Conservation (phyloP, 2,329 filamentous ascomycete genomes). For the Endocalyx cinctus region DNA sequence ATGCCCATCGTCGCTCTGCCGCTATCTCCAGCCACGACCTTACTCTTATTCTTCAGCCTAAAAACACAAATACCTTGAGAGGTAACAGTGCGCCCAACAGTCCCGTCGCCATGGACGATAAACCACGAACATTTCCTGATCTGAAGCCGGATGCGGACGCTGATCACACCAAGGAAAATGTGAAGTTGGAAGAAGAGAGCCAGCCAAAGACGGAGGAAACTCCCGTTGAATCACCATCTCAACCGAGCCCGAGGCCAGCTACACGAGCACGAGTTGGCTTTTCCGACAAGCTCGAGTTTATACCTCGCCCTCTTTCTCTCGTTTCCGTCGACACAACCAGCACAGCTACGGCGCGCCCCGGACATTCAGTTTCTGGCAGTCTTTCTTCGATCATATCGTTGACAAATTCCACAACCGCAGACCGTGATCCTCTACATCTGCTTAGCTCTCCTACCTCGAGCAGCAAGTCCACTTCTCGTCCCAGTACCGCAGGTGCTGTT, state of each 20-base stretch:
- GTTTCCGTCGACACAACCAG: constrained; percentile 82
- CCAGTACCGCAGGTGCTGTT: constrained; percentile 68
- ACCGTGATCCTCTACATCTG: constrained; percentile 33
- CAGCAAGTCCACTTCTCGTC: constrained; percentile 47
- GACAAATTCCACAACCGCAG: constrained; percentile 39
- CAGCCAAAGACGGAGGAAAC: constrained; percentile 23
- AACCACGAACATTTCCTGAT: constrained; percentile 20
- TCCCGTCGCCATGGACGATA: constrained; percentile 44
- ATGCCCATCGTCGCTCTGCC: constrained; percentile 75
- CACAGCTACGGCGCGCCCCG: constrained; percentile 63
- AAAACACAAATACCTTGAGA: constrained; percentile 45
- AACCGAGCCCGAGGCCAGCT: constrained; percentile 21
- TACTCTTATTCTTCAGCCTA: constrained; percentile 60
- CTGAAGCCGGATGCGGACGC: constrained; percentile 7
- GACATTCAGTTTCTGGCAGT: constrained; percentile 73
- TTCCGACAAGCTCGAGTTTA: constrained; percentile 78
- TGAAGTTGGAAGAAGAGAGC: constrained; percentile 9
- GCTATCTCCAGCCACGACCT: constrained; percentile 84
- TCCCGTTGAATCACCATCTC: constrained; percentile 19
- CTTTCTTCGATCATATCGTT: constrained; percentile 71
- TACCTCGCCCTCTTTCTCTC: constrained; percentile 75
- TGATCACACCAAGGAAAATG: constrained; percentile 11
- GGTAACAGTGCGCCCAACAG: constrained; percentile 63
- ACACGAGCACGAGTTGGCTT: constrained; percentile 71
- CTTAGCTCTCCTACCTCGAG: constrained; percentile 36